Conservation (phyloP, 352 stramenopile species). For the Pythium rhizo-oryzae region DNA sequence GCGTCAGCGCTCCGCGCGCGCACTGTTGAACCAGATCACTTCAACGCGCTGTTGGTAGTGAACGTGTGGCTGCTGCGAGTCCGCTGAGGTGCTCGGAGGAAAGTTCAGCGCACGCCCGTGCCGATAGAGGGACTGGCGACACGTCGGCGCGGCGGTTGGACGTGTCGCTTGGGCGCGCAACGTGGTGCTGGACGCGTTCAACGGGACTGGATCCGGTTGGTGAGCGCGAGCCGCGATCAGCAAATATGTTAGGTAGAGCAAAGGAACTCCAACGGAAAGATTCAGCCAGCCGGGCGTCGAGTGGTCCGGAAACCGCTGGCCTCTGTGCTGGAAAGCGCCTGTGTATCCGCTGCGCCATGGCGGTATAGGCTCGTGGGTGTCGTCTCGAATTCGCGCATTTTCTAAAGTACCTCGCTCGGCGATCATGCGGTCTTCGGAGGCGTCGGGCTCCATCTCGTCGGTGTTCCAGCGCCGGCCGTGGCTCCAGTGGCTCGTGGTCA, state of each 20-base stretch:
- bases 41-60: background rate
- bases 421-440: conserved; percentile 1
- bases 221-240: background rate
- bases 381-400: conserved; percentile 1
- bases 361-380: background rate
- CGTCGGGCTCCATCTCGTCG: background rate
- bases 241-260: background rate
- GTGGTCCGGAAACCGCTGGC: background rate
- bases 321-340: background rate
- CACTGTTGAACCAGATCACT: background rate
- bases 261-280: background rate
- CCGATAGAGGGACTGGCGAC: background rate
- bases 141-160: background rate
- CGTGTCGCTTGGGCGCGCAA: background rate
- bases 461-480: conserved; percentile 22
- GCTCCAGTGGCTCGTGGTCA: conserved; percentile 45
- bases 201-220: background rate
- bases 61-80: background rate
- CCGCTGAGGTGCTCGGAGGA: background rate
- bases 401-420: background rate
- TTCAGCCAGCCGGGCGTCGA: background rate
- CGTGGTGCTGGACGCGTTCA: background rate
- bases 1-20: background rate
- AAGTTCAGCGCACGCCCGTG: background rate
- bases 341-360: background rate